Conservation (phyloP, 192 early-diverging fungal species). For the Entrophospora sp. region DNA sequence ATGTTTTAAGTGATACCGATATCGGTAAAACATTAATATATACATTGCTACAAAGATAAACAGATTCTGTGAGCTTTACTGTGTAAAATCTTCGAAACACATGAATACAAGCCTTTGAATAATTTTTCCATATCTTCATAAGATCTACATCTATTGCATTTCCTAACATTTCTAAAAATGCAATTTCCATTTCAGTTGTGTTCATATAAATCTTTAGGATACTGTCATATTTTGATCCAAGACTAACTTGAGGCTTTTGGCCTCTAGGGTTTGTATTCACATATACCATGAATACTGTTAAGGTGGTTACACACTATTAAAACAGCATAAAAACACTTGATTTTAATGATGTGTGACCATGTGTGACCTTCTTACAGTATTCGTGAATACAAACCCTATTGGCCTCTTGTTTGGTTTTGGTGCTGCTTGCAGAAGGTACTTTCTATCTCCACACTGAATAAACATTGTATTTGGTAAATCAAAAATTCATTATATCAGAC, state of each 20-base stretch:
- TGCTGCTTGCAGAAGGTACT: neutral
- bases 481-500: constrained; percentile 2
- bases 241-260: constrained; percentile 5
- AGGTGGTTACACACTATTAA: too few species aligned
- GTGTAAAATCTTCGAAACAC: neutral
- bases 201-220: constrained; percentile 18
- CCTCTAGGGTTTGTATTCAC: too few species aligned
- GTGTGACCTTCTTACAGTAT: too few species aligned
- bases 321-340: too few species aligned
- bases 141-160: constrained; percentile 11
- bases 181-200: constrained; percentile 7
- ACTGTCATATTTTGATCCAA: constrained; percentile 12
- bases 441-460: constrained; percentile 9
- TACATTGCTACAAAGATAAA: constrained; percentile 18
- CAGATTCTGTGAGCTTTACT: neutral
- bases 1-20: constrained; percentile 1
- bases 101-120: constrained; percentile 11
- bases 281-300: too few species aligned
- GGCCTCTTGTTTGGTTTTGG: neutral
- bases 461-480: constrained; percentile 10
- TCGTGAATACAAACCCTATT: too few species aligned
- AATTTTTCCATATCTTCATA: constrained; percentile 7
- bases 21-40: constrained; percentile 2
- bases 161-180: constrained; percentile 15
- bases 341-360: too few species aligned